Conservation (phyloP, 805 yeast species). For the Wickerhamomyces pijperi region DNA sequence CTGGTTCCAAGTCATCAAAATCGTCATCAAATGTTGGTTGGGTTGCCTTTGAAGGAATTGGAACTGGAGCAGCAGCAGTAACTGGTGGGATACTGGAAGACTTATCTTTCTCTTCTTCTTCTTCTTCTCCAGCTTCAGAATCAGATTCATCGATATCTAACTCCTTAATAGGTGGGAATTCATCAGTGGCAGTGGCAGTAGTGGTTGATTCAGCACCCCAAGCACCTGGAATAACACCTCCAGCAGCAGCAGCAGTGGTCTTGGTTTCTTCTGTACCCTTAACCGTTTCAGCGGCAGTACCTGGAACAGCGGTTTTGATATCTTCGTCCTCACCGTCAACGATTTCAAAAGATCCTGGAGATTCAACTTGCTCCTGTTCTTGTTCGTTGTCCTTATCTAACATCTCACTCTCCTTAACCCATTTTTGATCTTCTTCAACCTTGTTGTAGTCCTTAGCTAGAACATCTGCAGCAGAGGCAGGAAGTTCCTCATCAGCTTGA, state of each 20-base stretch:
- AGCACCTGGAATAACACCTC: conserved; percentile 20
- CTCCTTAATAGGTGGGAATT: conserved; percentile 25
- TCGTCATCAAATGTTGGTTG: not conserved
- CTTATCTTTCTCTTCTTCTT: not conserved
- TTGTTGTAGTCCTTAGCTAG: conserved; percentile 18
- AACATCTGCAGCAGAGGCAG: conserved; percentile 22
- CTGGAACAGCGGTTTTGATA: not conserved
- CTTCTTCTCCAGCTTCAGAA: conserved; percentile 2
- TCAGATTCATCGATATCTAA: conserved; percentile 9
- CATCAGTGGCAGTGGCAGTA: conserved; percentile 23
- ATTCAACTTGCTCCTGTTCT: conserved; percentile 7
- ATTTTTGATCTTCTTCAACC: not conserved
- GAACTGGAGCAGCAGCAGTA: conserved; percentile 7
- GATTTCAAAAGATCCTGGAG: conserved; percentile 18
- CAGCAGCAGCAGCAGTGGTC: conserved; percentile 12
- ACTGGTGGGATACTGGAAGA: not conserved
- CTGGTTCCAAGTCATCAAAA: conserved; percentile 1
- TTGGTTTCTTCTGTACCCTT: not conserved
- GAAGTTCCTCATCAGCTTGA: conserved; percentile 14
- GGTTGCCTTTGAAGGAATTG: not conserved
- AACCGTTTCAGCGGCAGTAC: not conserved
- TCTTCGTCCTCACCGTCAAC: conserved; percentile 13
- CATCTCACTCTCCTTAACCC: not conserved
- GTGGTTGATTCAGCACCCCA: conserved; percentile 13
- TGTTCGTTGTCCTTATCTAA: not conserved